Evolutionary conservation across 208 protist species (phyloP).

Genomic region (Herpetomonas muscarum): DNA sequence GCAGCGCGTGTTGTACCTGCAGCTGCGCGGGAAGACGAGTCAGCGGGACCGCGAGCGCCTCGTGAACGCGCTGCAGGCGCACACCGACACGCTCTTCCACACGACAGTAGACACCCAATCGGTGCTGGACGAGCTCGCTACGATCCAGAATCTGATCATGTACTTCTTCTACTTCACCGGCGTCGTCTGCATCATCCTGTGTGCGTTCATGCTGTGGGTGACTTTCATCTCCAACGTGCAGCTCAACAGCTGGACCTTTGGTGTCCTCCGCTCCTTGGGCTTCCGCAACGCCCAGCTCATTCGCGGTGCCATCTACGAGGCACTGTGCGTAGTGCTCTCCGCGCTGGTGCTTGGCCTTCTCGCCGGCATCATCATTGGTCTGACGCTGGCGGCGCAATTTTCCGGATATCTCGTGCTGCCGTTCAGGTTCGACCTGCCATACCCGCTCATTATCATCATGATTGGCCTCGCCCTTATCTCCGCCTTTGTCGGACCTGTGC

Average conservation of each 20-base stretch:
- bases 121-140: slow-evolving; percentile 34
- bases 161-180: slow-evolving; percentile 94
- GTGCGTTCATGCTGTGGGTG: slow-evolving; percentile 95
- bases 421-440: slow-evolving; percentile 88
- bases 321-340: slow-evolving; percentile 87
- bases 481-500: slow-evolving; percentile 81
- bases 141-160: slow-evolving; percentile 71
- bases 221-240: slow-evolving; percentile 95
- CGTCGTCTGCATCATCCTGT: slow-evolving; percentile 84
- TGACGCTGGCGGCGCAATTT: slow-evolving; percentile 86
- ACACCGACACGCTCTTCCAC: slow-evolving; percentile 49
- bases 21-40: slow-evolving; percentile 29
- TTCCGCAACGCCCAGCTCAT: slow-evolving; percentile 79
- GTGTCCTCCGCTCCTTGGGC: slow-evolving; percentile 91
- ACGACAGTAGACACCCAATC: slow-evolving; percentile 37
- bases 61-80: slow-evolving; percentile 81
- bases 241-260: slow-evolving; percentile 94
- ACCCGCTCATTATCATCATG: slow-evolving; percentile 71
- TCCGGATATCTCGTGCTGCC: slow-evolving; percentile 86
- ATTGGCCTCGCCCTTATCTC: slow-evolving; percentile 71
- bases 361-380: slow-evolving; percentile 69
- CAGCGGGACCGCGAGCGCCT: slow-evolving; percentile 43
- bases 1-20: slow-evolving; percentile 69
- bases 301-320: slow-evolving; percentile 93
- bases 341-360: slow-evolving; percentile 80